Percentiles rank a stretch among this genome's conserved stretches.
Conservation (phyloP, 495 filamentous ascomycete species). For the Aspergillus bridgeri region DNA sequence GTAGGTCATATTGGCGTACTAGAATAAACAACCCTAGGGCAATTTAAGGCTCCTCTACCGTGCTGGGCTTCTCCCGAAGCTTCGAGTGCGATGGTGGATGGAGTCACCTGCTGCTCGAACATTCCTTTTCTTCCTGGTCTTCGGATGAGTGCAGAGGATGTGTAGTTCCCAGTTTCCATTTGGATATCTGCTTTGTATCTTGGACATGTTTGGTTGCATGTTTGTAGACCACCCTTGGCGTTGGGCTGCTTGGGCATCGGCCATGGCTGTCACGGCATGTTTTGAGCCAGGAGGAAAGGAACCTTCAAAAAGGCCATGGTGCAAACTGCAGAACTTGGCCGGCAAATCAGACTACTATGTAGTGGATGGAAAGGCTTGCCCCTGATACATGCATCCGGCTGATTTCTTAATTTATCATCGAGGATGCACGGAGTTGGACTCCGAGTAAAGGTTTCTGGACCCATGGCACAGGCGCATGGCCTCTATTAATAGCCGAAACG, state of each 20-base stretch:
- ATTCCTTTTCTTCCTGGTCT: constrained; percentile 17
- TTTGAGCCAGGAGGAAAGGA: not conserved
- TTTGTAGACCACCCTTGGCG: no score
- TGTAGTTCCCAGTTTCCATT: not conserved
- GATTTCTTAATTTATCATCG: not conserved
- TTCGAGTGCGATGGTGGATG: constrained; percentile 36
- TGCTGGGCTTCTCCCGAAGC: constrained; percentile 22
- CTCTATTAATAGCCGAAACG: not conserved
- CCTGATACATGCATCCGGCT: not conserved
- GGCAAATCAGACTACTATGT: not conserved
- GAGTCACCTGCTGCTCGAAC: constrained; percentile 42
- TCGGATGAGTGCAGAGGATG: not conserved
- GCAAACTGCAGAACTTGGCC: not conserved
- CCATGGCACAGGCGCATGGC: not conserved
- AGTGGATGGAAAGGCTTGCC: not conserved
- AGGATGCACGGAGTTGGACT: not conserved
- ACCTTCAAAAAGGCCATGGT: not conserved
- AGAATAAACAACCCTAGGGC: constrained; percentile 29
- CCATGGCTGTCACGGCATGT: no score
- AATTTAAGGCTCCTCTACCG: constrained; percentile 34
- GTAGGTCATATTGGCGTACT: constrained; percentile 55
- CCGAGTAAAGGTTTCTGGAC: not conserved
- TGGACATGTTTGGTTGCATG: no score
- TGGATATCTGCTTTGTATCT: no score
- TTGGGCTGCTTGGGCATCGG: no score